Evolutionary conservation across 169 alveolate species (phyloP).

Genomic region (Theileria luwenshuni): DNA sequence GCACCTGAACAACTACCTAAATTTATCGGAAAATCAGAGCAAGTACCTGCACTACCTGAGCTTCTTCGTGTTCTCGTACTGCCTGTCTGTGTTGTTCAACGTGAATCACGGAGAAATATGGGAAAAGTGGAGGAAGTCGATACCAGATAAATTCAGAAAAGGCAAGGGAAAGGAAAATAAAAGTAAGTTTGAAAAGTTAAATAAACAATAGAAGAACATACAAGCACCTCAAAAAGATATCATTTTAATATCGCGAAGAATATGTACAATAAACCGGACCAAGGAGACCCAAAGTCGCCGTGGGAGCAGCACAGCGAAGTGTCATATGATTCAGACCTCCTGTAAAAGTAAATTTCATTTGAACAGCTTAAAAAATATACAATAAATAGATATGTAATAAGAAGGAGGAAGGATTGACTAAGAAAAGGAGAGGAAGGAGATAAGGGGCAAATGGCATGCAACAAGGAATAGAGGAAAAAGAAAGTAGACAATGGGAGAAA

Average conservation of each 20-base stretch:
- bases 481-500: too few species aligned
- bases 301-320: slow-evolving; percentile 59
- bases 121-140: slow-evolving; percentile 7
- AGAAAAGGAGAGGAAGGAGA: too few species aligned
- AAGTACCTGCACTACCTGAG: neutral
- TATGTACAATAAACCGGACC: slow-evolving; percentile 17
- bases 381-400: too few species aligned
- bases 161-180: neutral
- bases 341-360: slow-evolving; percentile 1
- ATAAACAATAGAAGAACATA: too few species aligned
- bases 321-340: slow-evolving; percentile 43
- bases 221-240: too few species aligned
- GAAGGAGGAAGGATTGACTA: too few species aligned
- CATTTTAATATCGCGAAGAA: neutral
- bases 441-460: too few species aligned
- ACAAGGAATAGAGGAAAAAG: too few species aligned
- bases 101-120: slow-evolving; percentile 18
- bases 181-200: too few species aligned
- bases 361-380: too few species aligned
- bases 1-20: slow-evolving; percentile 1
- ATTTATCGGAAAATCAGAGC: slow-evolving; percentile 10
- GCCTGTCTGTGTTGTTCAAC: slow-evolving; percentile 6
- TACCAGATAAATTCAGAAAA: neutral
- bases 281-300: slow-evolving; percentile 57
- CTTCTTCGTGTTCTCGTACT: slow-evolving; percentile 16